Conservation (phyloP, 1,284 basidiomycete genomes). For the Hemileia vastatrix region DNA sequence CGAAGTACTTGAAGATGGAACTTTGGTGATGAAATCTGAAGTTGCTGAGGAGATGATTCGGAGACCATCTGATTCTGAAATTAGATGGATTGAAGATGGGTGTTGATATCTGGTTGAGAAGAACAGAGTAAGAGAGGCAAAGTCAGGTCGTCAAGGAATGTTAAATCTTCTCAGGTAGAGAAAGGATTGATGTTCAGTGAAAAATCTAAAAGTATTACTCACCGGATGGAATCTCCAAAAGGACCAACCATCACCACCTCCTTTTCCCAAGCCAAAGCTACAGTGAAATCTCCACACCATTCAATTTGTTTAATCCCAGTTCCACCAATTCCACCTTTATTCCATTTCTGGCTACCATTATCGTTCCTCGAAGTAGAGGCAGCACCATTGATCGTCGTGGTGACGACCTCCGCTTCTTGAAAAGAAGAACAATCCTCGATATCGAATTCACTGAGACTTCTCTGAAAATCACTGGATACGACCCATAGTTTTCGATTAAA, state of each 20-base stretch:
- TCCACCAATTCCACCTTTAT: conserved; percentile 33
- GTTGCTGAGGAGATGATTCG: conserved; percentile 67
- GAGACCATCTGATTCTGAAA: conserved; percentile 78
- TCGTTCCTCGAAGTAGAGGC: background rate
- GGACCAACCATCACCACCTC: conserved; percentile 78
- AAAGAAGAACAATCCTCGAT: conserved; percentile 23
- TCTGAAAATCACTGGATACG: conserved; percentile 80
- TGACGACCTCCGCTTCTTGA: conserved; percentile 29
- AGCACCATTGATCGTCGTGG: conserved; percentile 22
- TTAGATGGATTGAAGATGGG: conserved; percentile 61
- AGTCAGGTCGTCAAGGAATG: too few species aligned
- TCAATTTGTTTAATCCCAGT: conserved; percentile 55
- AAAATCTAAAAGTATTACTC: too few species aligned
- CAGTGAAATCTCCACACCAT: conserved; percentile 95
- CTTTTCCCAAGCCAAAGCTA: conserved; percentile 73
- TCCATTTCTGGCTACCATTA: conserved; percentile 25
- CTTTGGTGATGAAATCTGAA: conserved; percentile 85
- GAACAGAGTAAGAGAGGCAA: too few species aligned
- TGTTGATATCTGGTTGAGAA: conserved; percentile 66
- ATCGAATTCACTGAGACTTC: conserved; percentile 80
- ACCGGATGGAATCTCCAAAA: conserved; percentile 77
- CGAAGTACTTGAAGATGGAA: conserved; percentile 61
- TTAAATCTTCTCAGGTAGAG: too few species aligned
- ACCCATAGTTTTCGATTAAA: conserved; percentile 84
- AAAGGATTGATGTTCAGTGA: too few species aligned